Percentiles rank a stretch among this genome's conserved stretches.
These are phyloP conservation scores for Colletotrichum trifolii DNA, from an alignment of 2,329 filamentous ascomycete genomes.

Conservation along the genomic window DNA sequence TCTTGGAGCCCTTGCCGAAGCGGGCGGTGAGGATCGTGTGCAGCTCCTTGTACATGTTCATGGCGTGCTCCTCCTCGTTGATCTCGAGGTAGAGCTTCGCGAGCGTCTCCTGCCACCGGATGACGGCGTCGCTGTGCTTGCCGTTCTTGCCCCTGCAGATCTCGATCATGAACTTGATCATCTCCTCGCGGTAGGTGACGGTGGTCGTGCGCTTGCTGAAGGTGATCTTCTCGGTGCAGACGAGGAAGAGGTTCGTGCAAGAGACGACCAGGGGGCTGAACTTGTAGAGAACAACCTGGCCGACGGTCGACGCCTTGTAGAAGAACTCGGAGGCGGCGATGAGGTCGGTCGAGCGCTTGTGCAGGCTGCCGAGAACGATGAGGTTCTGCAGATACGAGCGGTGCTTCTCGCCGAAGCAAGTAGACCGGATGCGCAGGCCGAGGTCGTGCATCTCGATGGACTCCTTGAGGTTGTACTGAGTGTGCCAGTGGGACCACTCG, in stretches of 20 bases:
- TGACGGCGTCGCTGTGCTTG: slow-evolving; percentile 47
- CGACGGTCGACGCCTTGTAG: slow-evolving; percentile 48
- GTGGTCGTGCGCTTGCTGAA: slow-evolving; percentile 50
- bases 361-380: slow-evolving; percentile 49
- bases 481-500: slow-evolving; percentile 47
- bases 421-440: slow-evolving; percentile 47
- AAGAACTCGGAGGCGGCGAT: slow-evolving; percentile 46
- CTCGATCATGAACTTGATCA: slow-evolving; percentile 52
- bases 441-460: slow-evolving; percentile 46
- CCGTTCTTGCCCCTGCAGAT: slow-evolving; percentile 50
- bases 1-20: slow-evolving; percentile 46
- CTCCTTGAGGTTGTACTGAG: slow-evolving; percentile 38
- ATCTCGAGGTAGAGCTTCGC: slow-evolving; percentile 50
- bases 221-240: slow-evolving; percentile 47
- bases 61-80: slow-evolving; percentile 47
- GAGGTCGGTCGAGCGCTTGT: slow-evolving; percentile 41
- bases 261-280: slow-evolving; percentile 46
- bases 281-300: slow-evolving; percentile 45
- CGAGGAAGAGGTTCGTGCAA: slow-evolving; percentile 50
- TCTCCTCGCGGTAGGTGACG: slow-evolving; percentile 49
- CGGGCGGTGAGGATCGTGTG: slow-evolving; percentile 47
- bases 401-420: slow-evolving; percentile 50
- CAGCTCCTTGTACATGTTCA: slow-evolving; percentile 47
- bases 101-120: slow-evolving; percentile 49
- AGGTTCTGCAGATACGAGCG: slow-evolving; percentile 49